These are phyloP conservation scores for Cornus controversa DNA, from an alignment of 148 eudicot species.

Conservation along the genomic window DNA sequence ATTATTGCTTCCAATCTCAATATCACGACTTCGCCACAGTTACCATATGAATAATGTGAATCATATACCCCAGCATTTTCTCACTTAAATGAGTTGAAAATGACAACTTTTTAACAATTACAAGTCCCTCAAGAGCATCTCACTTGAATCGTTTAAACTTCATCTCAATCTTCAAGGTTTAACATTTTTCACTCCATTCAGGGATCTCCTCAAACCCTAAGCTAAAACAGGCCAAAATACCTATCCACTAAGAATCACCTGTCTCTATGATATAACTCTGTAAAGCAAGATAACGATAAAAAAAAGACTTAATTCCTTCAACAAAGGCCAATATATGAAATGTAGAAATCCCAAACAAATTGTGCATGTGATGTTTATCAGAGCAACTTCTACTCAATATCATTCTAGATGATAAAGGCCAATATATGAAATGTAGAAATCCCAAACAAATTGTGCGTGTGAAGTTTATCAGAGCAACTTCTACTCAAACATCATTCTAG, in stretches of 20 bases:
- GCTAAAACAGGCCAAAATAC: background rate
- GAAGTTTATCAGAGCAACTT: no score
- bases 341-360: background rate
- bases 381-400: no score
- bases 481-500: no score
- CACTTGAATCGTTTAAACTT: background rate
- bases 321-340: no score
- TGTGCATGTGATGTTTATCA: background rate
- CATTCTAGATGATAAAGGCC: no score
- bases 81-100: background rate
- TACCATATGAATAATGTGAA: background rate
- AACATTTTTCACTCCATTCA: background rate
- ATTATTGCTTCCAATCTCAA: background rate
- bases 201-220: background rate
- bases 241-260: background rate
- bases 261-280: background rate
- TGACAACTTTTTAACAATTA: background rate
- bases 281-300: background rate
- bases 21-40: background rate
- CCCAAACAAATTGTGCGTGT: background rate
- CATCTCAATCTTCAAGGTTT: background rate
- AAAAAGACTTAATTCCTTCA: background rate
- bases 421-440: no score
- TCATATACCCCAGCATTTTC: background rate
- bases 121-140: background rate